Percentiles rank a stretch among this genome's conserved stretches.
These are phyloP conservation scores for Phialemoniopsis sp. DNA, from an alignment of 2,329 filamentous ascomycete genomes.

Conservation along the genomic window DNA sequence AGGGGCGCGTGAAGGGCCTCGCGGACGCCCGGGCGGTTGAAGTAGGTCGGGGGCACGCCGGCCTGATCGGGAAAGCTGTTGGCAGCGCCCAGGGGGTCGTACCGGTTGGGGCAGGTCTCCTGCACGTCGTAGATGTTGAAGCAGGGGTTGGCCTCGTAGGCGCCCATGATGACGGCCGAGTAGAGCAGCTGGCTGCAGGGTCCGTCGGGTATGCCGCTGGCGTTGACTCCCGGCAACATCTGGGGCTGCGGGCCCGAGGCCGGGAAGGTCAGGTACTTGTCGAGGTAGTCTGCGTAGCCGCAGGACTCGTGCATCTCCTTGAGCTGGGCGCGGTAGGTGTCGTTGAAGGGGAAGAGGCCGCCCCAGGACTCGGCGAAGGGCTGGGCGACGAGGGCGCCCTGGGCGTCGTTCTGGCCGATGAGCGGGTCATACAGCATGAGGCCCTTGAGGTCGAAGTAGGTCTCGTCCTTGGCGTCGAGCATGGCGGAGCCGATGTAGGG, in stretches of 20 bases:
- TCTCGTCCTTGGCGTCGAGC: slow-evolving; percentile 58
- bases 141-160: slow-evolving; percentile 63
- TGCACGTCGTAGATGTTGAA: slow-evolving; percentile 67
- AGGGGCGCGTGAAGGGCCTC: slow-evolving; percentile 20
- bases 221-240: slow-evolving; percentile 33
- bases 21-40: slow-evolving; percentile 56
- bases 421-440: slow-evolving; percentile 66
- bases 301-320: slow-evolving; percentile 47
- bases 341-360: slow-evolving; percentile 56
- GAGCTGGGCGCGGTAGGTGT: slow-evolving; percentile 44
- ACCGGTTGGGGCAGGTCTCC: slow-evolving; percentile 66
- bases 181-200: too few species aligned
- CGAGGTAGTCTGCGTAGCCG: slow-evolving; percentile 54
- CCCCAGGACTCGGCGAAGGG: slow-evolving; percentile 55
- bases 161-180: too few species aligned
- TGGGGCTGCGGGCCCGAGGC: slow-evolving; percentile 54
- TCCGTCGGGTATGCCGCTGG: too few species aligned
- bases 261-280: slow-evolving; percentile 61
- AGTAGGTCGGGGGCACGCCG: slow-evolving; percentile 63
- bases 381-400: slow-evolving; percentile 41
- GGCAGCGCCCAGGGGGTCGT: too few species aligned
- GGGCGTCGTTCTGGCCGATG: slow-evolving; percentile 36
- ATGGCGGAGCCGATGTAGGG: slow-evolving; percentile 69
- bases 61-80: too few species aligned
- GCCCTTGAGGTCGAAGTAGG: slow-evolving; percentile 61